Conservation (phyloP, 1,284 basidiomycete species). For the Leccinum variabile region DNA sequence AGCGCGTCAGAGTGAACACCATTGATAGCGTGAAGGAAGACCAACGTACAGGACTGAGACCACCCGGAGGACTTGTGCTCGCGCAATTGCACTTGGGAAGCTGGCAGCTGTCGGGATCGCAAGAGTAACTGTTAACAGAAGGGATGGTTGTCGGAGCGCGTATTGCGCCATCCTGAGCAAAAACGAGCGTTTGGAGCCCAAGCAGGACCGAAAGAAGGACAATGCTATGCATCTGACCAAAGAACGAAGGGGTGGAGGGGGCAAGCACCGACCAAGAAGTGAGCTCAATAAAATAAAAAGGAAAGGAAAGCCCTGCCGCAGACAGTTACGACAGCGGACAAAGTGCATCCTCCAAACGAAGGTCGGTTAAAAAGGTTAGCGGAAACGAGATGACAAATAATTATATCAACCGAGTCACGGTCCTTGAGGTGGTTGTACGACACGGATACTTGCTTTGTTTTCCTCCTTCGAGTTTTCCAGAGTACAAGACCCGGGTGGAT, state of each 20-base stretch:
- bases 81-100: conserved; percentile 9
- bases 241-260: not conserved
- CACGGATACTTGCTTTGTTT: not conserved
- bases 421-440: not conserved
- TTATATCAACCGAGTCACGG: not conserved
- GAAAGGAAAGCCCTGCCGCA: not conserved
- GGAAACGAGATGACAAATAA: not conserved
- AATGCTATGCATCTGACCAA: not conserved
- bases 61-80: conserved; percentile 1
- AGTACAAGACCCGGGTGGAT: not conserved
- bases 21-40: not conserved
- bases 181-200: conserved; percentile 2
- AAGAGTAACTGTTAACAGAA: conserved; percentile 1
- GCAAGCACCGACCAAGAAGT: not conserved
- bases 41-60: conserved; percentile 7
- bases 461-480: not conserved
- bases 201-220: not conserved
- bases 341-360: not conserved
- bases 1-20: not conserved
- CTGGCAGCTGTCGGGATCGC: conserved; percentile 2
- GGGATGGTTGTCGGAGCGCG: not conserved
- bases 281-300: not conserved
- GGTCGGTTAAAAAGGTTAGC: not conserved
- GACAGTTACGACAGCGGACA: not conserved
- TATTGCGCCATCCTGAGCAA: not conserved